Base-by-base conservation (phyloP, 2,329 filamentous ascomycete species). In the Trichoderma hamatum region DNA sequence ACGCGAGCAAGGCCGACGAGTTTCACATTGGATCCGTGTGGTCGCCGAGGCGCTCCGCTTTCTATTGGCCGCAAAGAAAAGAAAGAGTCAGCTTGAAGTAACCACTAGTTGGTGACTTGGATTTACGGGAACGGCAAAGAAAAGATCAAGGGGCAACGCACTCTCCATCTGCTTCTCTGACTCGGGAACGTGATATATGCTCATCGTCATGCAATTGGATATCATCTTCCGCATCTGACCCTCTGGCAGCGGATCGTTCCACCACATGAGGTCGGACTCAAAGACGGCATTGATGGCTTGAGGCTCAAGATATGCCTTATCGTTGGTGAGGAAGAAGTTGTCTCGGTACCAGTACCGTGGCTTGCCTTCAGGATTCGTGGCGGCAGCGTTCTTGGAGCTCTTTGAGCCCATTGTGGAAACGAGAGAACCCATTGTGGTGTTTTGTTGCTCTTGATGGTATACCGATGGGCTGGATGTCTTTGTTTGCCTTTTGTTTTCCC, bases 291-390 rank as follows among this genome's bases (percentile, higher is more conserved):
- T 87, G 72, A 91, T 80, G 39, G 83, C 83, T 43, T 82, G 76
- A 28, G 85, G 78, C 64, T 89, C 84, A 70, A 91, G 78, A 64
- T 87, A 84, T 11, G 78, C 75, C 34, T 83, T 84, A 74, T 90
- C 85, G 46, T 88, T 90, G 32, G 88, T 90, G 77, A 90, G 80
- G 72, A 89, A 78, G 76, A 87, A 90, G 68, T 83, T 81, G 71
- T 84, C 82, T 54, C 82, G 81, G 72, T 82, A 83, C 86, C 86
- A 88, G 70, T 80, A 82, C 69, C 75, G 76, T 30, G 78, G 75
- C 54, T 71, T 70, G 70, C 76, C 78, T 67, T 80, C 78, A n/a
- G 75, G 72, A 68, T 74, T 71, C n/a, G 43, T 36, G 14, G 60
- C 43, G n/a, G 46, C 6, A 30, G 64, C n/a, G 36, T n/a, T 21